A percentile compares a stretch with the other conserved stretches of the same genome.
These are phyloP conservation scores for Ramichloridium luteum DNA, from an alignment of 2,329 filamentous ascomycete genomes.

Conservation along the genomic window DNA sequence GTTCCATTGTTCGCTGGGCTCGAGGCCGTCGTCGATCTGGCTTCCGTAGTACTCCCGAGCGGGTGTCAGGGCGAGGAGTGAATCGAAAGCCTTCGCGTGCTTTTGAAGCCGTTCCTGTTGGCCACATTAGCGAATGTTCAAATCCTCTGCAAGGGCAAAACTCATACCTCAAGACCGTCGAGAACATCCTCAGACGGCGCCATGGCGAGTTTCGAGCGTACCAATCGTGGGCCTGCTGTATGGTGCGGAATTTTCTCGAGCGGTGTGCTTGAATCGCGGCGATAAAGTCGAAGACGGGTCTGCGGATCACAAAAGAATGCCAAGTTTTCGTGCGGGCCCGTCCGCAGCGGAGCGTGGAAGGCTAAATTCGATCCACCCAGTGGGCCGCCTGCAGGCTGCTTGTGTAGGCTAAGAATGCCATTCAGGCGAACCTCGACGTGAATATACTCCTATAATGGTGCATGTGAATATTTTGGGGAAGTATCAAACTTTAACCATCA, in stretches of 20 bases:
- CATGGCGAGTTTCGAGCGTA: slow-evolving; percentile 5
- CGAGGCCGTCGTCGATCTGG: slow-evolving; percentile 45
- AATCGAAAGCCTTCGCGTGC: slow-evolving; percentile 68
- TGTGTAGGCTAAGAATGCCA: too few relatives aligned
- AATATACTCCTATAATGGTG: too few relatives aligned
- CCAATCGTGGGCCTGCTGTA: too few relatives aligned
- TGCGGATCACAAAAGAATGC: background rate
- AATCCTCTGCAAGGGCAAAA: background rate
- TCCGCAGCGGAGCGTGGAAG: background rate
- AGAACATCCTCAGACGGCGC: slow-evolving; percentile 13
- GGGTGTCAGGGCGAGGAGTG: slow-evolving; percentile 74
- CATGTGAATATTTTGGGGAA: too few relatives aligned
- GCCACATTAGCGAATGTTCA: slow-evolving; percentile 2
- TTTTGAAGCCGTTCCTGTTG: slow-evolving; percentile 41
- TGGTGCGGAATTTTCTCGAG: background rate
- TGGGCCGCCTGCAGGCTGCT: too few relatives aligned
- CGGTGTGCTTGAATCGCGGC: background rate
- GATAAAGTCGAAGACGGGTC: background rate
- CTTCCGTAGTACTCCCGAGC: slow-evolving; percentile 70
- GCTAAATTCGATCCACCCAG: too few relatives aligned
- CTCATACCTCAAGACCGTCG: slow-evolving; percentile 11
- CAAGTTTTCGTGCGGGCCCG: background rate
- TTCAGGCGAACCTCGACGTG: too few relatives aligned
- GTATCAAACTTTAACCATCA: too few relatives aligned
- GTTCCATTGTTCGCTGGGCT: slow-evolving; percentile 81